phyloP scores from a whole-genome alignment of 305 asterid genomes.

The Galium porrigens region DNA sequence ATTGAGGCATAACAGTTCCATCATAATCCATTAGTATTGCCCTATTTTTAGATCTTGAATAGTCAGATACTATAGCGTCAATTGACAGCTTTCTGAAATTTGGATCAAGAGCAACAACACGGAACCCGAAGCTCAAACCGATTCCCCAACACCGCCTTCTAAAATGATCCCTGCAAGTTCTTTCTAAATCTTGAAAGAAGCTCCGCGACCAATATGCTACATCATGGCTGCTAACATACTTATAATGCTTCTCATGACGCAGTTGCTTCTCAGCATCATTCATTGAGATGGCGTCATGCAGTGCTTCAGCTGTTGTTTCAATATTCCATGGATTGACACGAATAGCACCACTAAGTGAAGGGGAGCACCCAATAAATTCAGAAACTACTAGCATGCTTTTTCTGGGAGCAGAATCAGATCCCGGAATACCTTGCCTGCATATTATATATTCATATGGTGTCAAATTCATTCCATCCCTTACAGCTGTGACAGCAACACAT shows the following conservation, averaged over 20 bases:
- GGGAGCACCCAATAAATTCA: constrained; percentile 40
- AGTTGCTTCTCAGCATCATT: constrained; percentile 30
- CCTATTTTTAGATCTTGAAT: constrained; percentile 25
- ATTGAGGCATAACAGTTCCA: constrained; percentile 36
- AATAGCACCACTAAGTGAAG: constrained; percentile 36
- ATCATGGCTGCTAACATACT: constrained; percentile 33
- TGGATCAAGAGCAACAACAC: constrained; percentile 40
- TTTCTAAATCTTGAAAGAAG: constrained; percentile 40
- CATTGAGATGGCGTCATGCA: constrained; percentile 38
- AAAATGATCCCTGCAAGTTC: constrained; percentile 35
- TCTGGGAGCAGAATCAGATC: constrained; percentile 19
- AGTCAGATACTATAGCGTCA: constrained; percentile 28
- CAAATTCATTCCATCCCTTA: constrained; percentile 40
- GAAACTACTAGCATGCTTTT: constrained; percentile 39
- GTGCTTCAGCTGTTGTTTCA: constrained; percentile 36
- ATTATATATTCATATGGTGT: constrained; percentile 36
- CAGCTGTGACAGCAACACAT: constrained; percentile 36
- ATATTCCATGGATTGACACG: constrained; percentile 39
- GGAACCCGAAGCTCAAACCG: constrained; percentile 35
- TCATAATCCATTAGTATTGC: constrained; percentile 39
- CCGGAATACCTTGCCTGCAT: constrained; percentile 30
- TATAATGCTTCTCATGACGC: constrained; percentile 42
- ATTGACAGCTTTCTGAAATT: constrained; percentile 34
- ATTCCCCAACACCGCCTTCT: constrained; percentile 42
- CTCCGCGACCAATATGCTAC: constrained; percentile 40